Conservation (phyloP, 768 basidiomycete species). For the Melanogaster broomeanus region DNA sequence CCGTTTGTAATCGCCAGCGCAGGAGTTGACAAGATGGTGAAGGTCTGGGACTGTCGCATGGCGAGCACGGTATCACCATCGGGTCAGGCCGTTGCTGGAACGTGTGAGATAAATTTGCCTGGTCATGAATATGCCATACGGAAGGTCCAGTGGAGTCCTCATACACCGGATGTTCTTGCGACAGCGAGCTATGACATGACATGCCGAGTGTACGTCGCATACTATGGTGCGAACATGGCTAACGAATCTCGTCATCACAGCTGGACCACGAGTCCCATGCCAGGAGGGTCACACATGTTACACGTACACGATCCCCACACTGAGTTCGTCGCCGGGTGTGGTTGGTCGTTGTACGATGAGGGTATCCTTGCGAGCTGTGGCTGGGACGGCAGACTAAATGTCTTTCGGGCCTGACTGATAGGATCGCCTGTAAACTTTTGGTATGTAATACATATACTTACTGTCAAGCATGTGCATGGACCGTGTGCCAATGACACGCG, state of each 20-base stretch:
- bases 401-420: constrained; percentile 56
- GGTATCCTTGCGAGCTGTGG: constrained; percentile 86
- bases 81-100: constrained; percentile 61
- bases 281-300: constrained; percentile 52
- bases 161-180: constrained; percentile 68
- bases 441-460: background rate
- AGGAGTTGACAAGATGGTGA: constrained; percentile 75
- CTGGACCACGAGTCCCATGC: constrained; percentile 68
- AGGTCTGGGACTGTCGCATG: constrained; percentile 90
- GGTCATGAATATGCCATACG: constrained; percentile 93
- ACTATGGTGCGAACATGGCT: background rate
- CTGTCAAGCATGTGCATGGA: background rate
- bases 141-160: constrained; percentile 88
- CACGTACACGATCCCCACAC: constrained; percentile 86
- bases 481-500: no score
- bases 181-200: constrained; percentile 94
- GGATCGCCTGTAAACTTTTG: background rate
- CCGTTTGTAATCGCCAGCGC: constrained; percentile 76
- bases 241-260: constrained; percentile 37
- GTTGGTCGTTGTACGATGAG: constrained; percentile 92
- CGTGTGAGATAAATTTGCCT: constrained; percentile 66
- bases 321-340: constrained; percentile 91
- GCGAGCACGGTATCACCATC: constrained; percentile 53
- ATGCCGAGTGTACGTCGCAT: constrained; percentile 74
- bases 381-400: constrained; percentile 86